phyloP scores from a whole-genome alignment of 352 stramenopile genomes.

The Pythium diclinum region DNA sequence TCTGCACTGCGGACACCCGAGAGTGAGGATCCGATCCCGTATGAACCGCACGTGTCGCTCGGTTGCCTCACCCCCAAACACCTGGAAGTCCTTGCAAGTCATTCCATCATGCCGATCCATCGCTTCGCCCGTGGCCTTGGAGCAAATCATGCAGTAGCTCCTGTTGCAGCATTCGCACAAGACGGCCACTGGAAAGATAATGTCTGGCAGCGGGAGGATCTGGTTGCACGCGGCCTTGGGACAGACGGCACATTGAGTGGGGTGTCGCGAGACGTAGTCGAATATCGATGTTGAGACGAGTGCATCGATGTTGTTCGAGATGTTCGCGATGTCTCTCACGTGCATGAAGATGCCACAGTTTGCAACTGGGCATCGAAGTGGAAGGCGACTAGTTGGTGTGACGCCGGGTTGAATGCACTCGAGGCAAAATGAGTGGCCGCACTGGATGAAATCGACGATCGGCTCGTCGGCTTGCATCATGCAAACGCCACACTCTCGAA shows the following conservation, averaged over 20 bases:
- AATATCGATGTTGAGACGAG: constrained; percentile 20
- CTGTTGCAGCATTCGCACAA: constrained; percentile 15
- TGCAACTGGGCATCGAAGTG: constrained; percentile 12
- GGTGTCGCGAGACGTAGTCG: constrained; percentile 15
- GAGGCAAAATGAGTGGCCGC: constrained; percentile 20
- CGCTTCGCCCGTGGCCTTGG: not conserved
- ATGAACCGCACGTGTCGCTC: constrained; percentile 16
- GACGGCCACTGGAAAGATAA: not conserved
- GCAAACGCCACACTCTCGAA: constrained; percentile 6
- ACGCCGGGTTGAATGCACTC: constrained; percentile 19
- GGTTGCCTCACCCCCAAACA: not conserved
- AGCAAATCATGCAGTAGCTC: constrained; percentile 25
- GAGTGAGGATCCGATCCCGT: constrained; percentile 24
- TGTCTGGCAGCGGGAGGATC: not conserved
- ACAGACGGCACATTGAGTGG: constrained; percentile 7
- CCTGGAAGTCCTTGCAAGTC: constrained; percentile 18
- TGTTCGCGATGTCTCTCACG: constrained; percentile 10
- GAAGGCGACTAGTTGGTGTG: constrained; percentile 5
- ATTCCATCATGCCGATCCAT: not conserved
- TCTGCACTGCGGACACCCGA: constrained; percentile 23
- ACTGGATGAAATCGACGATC: constrained; percentile 15
- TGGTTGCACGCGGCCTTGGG: constrained; percentile 24
- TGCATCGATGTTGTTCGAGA: constrained; percentile 7
- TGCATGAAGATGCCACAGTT: constrained; percentile 2
- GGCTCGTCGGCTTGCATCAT: constrained; percentile 12